Evolutionary conservation across 2,329 filamentous ascomycete genomes (phyloP).

Genomic region (Paecilomyces sp.): DNA sequence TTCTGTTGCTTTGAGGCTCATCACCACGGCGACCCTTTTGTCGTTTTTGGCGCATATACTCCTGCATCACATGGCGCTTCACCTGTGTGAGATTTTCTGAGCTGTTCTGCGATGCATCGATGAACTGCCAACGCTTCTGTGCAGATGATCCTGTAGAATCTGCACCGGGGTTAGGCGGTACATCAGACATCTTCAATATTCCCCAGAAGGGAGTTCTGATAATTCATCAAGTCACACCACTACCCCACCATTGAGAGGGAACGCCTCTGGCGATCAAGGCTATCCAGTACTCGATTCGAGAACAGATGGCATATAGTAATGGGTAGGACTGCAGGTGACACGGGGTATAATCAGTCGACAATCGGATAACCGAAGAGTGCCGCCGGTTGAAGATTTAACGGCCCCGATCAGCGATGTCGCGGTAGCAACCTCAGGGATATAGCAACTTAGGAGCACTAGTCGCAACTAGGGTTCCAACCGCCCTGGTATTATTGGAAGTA

Average conservation of each 20-base stretch:
- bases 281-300: background rate
- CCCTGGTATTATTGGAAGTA: background rate
- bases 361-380: background rate
- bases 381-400: background rate
- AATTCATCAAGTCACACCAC: background rate
- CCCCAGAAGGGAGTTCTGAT: background rate
- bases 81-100: constrained; percentile 31
- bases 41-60: constrained; percentile 33
- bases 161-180: background rate
- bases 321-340: background rate
- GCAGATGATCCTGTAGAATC: background rate
- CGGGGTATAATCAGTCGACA: background rate
- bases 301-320: background rate
- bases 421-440: background rate
- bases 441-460: too few relatives aligned
- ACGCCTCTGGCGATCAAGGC: background rate
- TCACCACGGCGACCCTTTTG: constrained; percentile 5
- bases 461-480: background rate
- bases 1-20: background rate
- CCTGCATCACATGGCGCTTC: constrained; percentile 39
- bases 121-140: constrained; percentile 32
- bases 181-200: background rate
- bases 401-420: background rate
- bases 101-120: constrained; percentile 30
- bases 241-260: background rate